phyloP scores from a whole-genome alignment of 2,329 filamentous ascomycete genomes.

The Ilyonectria robusta region DNA sequence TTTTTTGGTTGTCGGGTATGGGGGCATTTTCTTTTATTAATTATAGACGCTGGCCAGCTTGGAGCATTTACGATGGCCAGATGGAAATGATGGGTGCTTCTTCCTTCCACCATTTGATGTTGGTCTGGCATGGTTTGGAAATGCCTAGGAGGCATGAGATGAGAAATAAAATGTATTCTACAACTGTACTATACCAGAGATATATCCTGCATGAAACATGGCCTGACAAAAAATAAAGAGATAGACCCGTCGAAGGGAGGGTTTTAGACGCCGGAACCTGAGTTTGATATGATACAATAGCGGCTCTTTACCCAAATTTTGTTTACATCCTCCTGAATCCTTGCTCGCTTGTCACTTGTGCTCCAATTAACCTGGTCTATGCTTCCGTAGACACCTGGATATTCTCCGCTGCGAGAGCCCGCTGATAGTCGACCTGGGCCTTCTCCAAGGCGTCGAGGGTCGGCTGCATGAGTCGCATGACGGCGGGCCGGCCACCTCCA shows the following conservation, averaged over 20 bases:
- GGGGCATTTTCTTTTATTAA: slow-evolving; percentile 6
- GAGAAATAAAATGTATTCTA: slow-evolving; percentile 34
- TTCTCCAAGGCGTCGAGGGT: slow-evolving; percentile 78
- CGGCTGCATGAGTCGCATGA: slow-evolving; percentile 82
- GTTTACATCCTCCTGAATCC: background rate
- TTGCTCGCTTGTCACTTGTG: background rate
- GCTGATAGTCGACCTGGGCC: slow-evolving; percentile 80
- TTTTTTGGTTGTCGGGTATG: slow-evolving; percentile 7
- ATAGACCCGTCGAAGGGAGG: background rate
- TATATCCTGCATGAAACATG: slow-evolving; percentile 23
- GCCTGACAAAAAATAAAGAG: slow-evolving; percentile 4
- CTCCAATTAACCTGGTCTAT: background rate
- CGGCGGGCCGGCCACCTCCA: slow-evolving; percentile 81
- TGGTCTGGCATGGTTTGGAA: slow-evolving; percentile 16
- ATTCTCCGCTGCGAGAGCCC: slow-evolving; percentile 76
- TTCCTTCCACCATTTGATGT: background rate
- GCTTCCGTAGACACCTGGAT: slow-evolving; percentile 63
- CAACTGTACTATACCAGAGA: slow-evolving; percentile 36
- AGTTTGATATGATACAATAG: slow-evolving; percentile 15
- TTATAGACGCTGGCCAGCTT: slow-evolving; percentile 35
- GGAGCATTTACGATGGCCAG: slow-evolving; percentile 22
- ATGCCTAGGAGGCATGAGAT: slow-evolving; percentile 8
- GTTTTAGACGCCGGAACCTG: slow-evolving; percentile 8
- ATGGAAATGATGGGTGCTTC: slow-evolving; percentile 23
- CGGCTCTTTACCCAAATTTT: background rate